Evolutionary conservation across 495 filamentous ascomycete genomes (phyloP).

Genomic region (Alectoria sarmentosa): DNA sequence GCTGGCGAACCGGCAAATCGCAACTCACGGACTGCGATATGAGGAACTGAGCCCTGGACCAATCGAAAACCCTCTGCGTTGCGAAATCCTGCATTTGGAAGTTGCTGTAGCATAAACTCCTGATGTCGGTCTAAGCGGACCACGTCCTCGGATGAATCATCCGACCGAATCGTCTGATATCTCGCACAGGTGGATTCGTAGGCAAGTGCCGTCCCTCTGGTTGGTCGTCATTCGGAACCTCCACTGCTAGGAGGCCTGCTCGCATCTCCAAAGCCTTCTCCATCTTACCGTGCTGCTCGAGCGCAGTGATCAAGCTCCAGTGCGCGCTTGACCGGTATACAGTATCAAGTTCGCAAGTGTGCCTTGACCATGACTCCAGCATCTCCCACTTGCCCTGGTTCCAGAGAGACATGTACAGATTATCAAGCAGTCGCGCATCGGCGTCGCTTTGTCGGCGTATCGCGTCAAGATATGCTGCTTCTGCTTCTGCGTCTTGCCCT

Average conservation of each 20-base stretch:
- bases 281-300: constrained; percentile 12
- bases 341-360: neutral
- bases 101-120: too few species aligned
- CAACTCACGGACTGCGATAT: too few species aligned
- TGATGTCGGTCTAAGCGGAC: neutral
- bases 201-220: neutral
- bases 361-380: constrained; percentile 4
- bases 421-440: constrained; percentile 9
- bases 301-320: constrained; percentile 2
- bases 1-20: too few species aligned
- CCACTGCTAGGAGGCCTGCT: neutral
- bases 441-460: neutral
- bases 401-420: constrained; percentile 12
- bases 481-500: constrained; percentile 10
- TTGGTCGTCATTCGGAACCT: neutral
- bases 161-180: neutral
- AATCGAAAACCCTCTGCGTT: too few species aligned
- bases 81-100: too few species aligned
- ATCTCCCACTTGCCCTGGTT: constrained; percentile 14
- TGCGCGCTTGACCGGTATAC: neutral
- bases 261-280: constrained; percentile 12
- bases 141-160: neutral
- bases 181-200: neutral
- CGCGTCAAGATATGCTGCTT: constrained; percentile 2
- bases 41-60: too few species aligned